Conservation (phyloP, 2,329 filamentous ascomycete genomes). For the Trichoderma breve region DNA sequence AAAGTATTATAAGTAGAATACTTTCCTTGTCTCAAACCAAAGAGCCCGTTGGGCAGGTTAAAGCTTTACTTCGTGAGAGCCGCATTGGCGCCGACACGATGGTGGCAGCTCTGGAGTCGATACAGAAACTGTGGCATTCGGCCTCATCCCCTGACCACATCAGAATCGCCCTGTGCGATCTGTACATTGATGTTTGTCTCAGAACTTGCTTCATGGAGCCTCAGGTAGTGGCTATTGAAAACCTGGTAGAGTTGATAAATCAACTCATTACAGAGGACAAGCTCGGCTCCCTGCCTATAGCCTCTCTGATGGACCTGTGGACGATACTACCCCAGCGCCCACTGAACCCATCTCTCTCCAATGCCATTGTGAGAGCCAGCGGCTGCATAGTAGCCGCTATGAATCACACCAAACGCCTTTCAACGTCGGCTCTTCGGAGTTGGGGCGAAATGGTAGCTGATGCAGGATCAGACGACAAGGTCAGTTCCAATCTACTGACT, state of each 20-base stretch:
- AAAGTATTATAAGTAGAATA: slow-evolving; percentile 38
- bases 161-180: slow-evolving; percentile 36
- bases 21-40: slow-evolving; percentile 32
- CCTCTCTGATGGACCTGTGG: slow-evolving; percentile 43
- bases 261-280: slow-evolving; percentile 32
- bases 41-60: slow-evolving; percentile 27
- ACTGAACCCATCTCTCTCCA: slow-evolving; percentile 49
- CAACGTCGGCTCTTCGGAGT: slow-evolving; percentile 27
- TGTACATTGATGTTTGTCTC: slow-evolving; percentile 45
- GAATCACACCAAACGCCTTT: slow-evolving; percentile 23
- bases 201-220: slow-evolving; percentile 42
- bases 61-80: slow-evolving; percentile 30
- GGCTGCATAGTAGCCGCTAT: slow-evolving; percentile 44
- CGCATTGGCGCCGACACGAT: slow-evolving; percentile 37
- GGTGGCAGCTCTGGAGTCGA: slow-evolving; percentile 35
- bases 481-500: slow-evolving; percentile 25
- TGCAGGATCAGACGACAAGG: slow-evolving; percentile 49
- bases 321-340: slow-evolving; percentile 35
- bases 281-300: slow-evolving; percentile 32
- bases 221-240: slow-evolving; percentile 47
- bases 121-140: slow-evolving; percentile 34
- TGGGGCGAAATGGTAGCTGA: slow-evolving; percentile 53
- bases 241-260: slow-evolving; percentile 48
- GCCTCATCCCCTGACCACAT: slow-evolving; percentile 27
- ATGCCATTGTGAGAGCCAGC: slow-evolving; percentile 49